These are phyloP conservation scores for Endotrypanum monterogeii DNA, from an alignment of 208 protist species.

Conservation along the genomic window DNA sequence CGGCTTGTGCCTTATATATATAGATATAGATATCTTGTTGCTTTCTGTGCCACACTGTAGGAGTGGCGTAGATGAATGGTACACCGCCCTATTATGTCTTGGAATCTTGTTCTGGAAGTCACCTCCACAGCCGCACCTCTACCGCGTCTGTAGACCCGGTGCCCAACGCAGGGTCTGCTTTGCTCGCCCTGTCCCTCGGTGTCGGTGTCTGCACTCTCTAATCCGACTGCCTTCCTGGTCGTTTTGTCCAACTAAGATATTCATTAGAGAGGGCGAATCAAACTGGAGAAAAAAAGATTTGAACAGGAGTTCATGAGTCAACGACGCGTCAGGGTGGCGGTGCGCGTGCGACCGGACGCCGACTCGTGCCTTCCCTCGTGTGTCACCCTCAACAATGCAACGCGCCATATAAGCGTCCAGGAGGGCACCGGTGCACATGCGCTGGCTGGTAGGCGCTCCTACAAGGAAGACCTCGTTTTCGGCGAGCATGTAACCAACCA, in stretches of 20 bases:
- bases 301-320: slow-evolving; percentile 16
- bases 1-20: background rate
- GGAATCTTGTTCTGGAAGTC: background rate
- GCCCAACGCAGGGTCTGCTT: background rate
- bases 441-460: slow-evolving; percentile 22
- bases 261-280: background rate
- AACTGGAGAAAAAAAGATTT: background rate
- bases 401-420: slow-evolving; percentile 21
- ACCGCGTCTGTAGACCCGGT: background rate
- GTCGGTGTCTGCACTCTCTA: too few species aligned
- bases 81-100: background rate
- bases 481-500: slow-evolving; percentile 46
- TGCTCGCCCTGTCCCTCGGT: background rate
- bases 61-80: background rate
- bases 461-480: slow-evolving; percentile 48
- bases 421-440: slow-evolving; percentile 22
- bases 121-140: background rate
- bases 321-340: slow-evolving; percentile 68
- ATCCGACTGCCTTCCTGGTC: too few species aligned
- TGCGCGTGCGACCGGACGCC: slow-evolving; percentile 57
- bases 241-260: too few species aligned
- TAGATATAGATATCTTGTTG: too few species aligned
- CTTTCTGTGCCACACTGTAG: background rate
- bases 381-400: slow-evolving; percentile 33
- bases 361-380: slow-evolving; percentile 28